Conservation (phyloP, 2,329 filamentous ascomycete genomes). For the Colletotrichum australisinense region DNA sequence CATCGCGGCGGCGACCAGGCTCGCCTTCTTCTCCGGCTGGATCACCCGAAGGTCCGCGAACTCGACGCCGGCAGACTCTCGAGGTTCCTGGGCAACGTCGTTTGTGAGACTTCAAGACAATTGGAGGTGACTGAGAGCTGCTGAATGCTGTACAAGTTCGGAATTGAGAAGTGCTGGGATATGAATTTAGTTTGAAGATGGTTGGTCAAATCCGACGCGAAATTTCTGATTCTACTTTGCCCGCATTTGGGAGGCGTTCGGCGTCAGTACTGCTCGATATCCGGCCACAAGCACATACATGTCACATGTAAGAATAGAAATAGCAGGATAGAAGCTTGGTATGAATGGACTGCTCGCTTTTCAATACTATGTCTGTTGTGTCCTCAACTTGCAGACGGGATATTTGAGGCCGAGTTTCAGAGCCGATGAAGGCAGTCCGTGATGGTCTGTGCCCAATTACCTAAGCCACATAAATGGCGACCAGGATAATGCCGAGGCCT, state of each 20-base stretch:
- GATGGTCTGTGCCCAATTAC: constrained; percentile 19
- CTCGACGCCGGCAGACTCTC: neutral
- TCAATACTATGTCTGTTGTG: neutral
- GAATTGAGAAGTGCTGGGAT: neutral
- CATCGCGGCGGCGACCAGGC: neutral
- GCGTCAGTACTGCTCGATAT: neutral
- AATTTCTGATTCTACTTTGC: too few species aligned
- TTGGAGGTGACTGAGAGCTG: neutral
- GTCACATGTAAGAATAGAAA: neutral
- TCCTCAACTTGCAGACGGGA: neutral
- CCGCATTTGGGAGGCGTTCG: too few species aligned
- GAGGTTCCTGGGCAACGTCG: neutral
- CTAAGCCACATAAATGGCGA: neutral
- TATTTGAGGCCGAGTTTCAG: neutral
- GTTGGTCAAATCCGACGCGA: too few species aligned
- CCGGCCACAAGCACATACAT: neutral
- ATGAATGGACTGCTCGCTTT: neutral
- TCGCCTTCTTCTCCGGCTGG: neutral
- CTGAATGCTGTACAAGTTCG: neutral
- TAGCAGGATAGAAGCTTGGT: neutral
- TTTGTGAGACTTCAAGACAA: neutral
- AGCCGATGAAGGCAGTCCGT: neutral
- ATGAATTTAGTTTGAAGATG: neutral
- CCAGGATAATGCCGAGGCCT: constrained; percentile 31
- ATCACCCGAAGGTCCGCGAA: neutral